Percentiles rank a stretch among this genome's conserved stretches.
phyloP scores from a whole-genome alignment of 1,284 basidiomycete species.

The Ganoderma resinaceum region DNA sequence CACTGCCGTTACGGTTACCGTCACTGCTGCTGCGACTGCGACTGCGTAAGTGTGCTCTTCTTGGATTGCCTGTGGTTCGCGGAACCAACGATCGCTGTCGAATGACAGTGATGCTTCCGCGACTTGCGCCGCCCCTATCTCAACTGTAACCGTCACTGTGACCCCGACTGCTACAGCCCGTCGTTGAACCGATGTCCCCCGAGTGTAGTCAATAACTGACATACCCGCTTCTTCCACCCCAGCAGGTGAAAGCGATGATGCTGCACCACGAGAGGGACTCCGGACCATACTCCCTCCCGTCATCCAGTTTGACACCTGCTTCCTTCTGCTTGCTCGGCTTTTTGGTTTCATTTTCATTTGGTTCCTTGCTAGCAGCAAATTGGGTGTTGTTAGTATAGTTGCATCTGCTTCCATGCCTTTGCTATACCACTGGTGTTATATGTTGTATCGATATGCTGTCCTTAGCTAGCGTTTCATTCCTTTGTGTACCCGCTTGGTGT shows the following conservation, averaged over 20 bases:
- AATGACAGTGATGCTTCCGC: conserved; percentile 13
- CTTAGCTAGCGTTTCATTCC: conserved; percentile 13
- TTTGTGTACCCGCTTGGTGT: conserved; percentile 22
- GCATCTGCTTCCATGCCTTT: conserved; percentile 3
- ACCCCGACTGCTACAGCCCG: conserved; percentile 23
- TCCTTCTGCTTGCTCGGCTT: neutral
- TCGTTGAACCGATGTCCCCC: conserved; percentile 2
- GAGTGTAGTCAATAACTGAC: conserved; percentile 10
- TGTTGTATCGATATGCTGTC: conserved; percentile 27
- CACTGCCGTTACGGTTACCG: conserved; percentile 29
- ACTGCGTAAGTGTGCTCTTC: conserved; percentile 29
- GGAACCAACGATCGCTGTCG: neutral
- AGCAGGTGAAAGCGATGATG: conserved; percentile 21
- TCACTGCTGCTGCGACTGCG: conserved; percentile 28
- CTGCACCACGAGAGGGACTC: conserved; percentile 22
- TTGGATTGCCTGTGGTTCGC: neutral
- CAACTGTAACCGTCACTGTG: conserved; percentile 27
- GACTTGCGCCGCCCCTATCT: conserved; percentile 27
- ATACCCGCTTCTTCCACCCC: neutral
- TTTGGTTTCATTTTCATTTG: conserved; percentile 10
- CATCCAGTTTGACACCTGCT: conserved; percentile 2
- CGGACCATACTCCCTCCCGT: conserved; percentile 18
- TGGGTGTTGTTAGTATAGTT: conserved; percentile 15
- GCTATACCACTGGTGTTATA: conserved; percentile 17
- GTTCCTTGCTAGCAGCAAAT: conserved; percentile 26